Conservation (phyloP, 371 early-diverging fungal genomes). For the Mucor indicus region DNA sequence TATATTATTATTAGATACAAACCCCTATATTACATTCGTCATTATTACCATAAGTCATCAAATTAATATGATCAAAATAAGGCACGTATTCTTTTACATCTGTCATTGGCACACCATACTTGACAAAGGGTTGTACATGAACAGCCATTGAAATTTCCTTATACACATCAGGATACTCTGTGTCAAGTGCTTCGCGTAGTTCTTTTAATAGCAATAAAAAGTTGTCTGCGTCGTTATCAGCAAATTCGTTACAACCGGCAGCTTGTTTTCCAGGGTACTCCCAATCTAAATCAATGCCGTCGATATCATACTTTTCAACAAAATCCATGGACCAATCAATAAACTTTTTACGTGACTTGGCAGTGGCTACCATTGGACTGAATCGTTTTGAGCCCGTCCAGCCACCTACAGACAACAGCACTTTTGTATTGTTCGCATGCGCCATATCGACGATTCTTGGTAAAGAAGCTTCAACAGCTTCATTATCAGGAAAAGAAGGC, state of each 20-base stretch:
- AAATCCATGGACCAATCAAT: constrained; percentile 54
- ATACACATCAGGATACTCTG: constrained; percentile 46
- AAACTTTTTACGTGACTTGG: constrained; percentile 42
- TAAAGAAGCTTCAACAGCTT: constrained; percentile 35
- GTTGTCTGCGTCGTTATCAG: constrained; percentile 50
- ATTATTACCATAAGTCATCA: constrained; percentile 61
- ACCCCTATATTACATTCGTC: too few species aligned
- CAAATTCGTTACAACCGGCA: constrained; percentile 62
- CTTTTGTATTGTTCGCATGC: constrained; percentile 55
- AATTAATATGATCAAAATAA: constrained; percentile 63
- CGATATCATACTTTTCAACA: constrained; percentile 42
- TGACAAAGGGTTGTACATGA: constrained; percentile 61
- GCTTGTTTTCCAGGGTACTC: constrained; percentile 79
- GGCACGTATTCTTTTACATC: constrained; percentile 60
- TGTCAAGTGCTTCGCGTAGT: constrained; percentile 59
- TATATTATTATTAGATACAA: too few species aligned
- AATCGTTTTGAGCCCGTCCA: constrained; percentile 76
- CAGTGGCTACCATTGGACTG: constrained; percentile 51
- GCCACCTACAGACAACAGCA: constrained; percentile 74
- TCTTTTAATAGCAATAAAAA: constrained; percentile 53
- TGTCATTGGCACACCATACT: constrained; percentile 39
- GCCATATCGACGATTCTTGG: constrained; percentile 56
- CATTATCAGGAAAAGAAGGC: constrained; percentile 51
- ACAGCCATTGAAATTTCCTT: constrained; percentile 75
- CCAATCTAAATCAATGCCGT: constrained; percentile 71